Evolutionary conservation across 148 eudicot genomes (phyloP), one percentile per base, ranked within the genome.

Genomic region (Persicaria maculosa): DNA sequence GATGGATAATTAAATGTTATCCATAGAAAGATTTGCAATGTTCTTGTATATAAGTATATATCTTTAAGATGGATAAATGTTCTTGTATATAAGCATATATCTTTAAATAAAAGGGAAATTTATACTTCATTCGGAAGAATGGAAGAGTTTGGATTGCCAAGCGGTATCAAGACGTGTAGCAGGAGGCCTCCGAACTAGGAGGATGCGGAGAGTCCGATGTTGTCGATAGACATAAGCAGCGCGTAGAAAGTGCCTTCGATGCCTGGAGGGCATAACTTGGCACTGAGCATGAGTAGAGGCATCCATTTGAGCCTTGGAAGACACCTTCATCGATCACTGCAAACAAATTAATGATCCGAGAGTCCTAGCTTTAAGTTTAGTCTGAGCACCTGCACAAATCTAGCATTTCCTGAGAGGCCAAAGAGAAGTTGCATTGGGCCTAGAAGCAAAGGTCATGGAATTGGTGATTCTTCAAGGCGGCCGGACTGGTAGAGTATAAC

Each of bases 231-330:
- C 99, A 95, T 95, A 43, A 95, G 84, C 75, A 95, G 78, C 0
- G 97, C 98, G 74, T 92, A 95, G 76, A 95, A 87, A n/a, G 98
- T 95, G 77, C 98, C 98, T 86, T 95, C 97, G n/a, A 95, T 95
- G 50, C 98, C 97, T 19, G 88, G 83, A 43, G 93, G 96, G 40
- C 97, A 94, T 68, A 95, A 85, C 82, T 88, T 92, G 10, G 98
- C 85, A 54, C 91, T 88, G 17, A 95, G 86, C 7, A 95, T 96
- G 43, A 92, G 91, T 62, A 95, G 85, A 3, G 99, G 99, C 99
- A 92, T 90, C 92, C 92, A 95, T 82, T 90, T 95, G 47, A 95
- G 88, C 73, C 87, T 83, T 8, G 89, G 59, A 77, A 83, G 20
- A 90, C 88, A 43, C 87, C 83, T 74, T 89, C 85, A 69, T 95